Evolutionary conservation across 2,329 filamentous ascomycete genomes (phyloP), one percentile per base, ranked within the genome.

Genomic region (Tolypocladium capitatum): DNA sequence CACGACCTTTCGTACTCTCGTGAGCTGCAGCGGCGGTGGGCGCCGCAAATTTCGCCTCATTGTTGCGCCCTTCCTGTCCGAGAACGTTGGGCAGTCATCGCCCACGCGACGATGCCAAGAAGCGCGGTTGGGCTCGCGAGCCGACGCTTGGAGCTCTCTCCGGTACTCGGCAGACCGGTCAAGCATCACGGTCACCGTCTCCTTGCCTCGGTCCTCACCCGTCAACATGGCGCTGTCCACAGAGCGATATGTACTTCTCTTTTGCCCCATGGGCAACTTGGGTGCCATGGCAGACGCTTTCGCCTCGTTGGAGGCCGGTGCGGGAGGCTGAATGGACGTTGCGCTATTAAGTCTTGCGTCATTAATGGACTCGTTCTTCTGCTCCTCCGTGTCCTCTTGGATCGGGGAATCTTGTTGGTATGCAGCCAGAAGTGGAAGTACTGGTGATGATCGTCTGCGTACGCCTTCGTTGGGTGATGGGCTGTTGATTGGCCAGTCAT

Each of bases 61-160:
- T 5, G 58, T 60, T 47, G 63, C 68, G 34, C 67, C 62, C 55
- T 68, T 70, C 49, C 77, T 70, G 33, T 69, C 68, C 1, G 80
- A 80, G 55, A 83, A 83, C 2, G 74, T 72, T 21, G 75, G 76
- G 47, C 74, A 74, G 21, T 73, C 66, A 41, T 82, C 75, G 24
- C 80, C 80, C 43, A 82, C 64, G 2, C 78, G 74, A 33, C 67
- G 69, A 57, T 82, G 76, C 70, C 77, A 81, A 33, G 53, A 49
- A 31, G 49, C 50, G 24, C 45, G 48, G 27, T 51, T 48, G 11
- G 48, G 34, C 31, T 46, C 46, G 35, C 59, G 49, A 35, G 41
- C 43, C 49, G 47, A 43, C 21, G 45, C 40, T 40, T 49, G 48
- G 46, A 49, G 27, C 28, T 48, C 48, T 42, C 48, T 46, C 27